Percentiles rank a stretch among this genome's conserved stretches.
Conservation (phyloP, 371 early-diverging fungal genomes). For the Mucor indicus region DNA sequence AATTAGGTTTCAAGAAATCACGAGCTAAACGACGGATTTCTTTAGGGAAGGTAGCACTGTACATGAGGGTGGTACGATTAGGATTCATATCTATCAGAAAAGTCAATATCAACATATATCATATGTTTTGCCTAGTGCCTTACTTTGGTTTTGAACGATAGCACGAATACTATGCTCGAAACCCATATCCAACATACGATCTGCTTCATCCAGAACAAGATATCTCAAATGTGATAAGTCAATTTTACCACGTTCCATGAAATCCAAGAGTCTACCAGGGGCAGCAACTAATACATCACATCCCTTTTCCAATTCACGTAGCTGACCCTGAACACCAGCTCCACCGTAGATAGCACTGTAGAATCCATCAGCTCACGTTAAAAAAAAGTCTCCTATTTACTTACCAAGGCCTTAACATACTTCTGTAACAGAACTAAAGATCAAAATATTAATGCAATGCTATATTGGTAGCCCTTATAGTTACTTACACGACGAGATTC, state of each 20-base stretch:
- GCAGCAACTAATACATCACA: slow-evolving; percentile 98
- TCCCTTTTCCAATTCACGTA: slow-evolving; percentile 76
- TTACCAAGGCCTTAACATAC: slow-evolving; percentile 49
- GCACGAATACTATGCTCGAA: slow-evolving; percentile 94
- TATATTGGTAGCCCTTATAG: not conserved
- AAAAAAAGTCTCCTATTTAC: not conserved
- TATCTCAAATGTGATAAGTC: slow-evolving; percentile 83
- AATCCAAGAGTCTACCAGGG: slow-evolving; percentile 96
- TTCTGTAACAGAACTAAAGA: slow-evolving; percentile 40
- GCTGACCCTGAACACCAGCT: slow-evolving; percentile 81
- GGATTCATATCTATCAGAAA: slow-evolving; percentile 45
- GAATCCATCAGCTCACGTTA: too few relatives aligned
- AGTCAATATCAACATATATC: not conserved
- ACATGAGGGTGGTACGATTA: slow-evolving; percentile 84
- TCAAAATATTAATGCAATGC: not conserved
- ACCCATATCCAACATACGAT: slow-evolving; percentile 99
- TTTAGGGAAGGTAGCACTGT: slow-evolving; percentile 95
- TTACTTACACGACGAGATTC: slow-evolving; percentile 40
- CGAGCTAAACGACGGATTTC: slow-evolving; percentile 88
- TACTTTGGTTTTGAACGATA: slow-evolving; percentile 87
- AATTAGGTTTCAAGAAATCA: slow-evolving; percentile 80
- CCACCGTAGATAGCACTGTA: slow-evolving; percentile 88
- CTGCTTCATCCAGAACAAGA: slow-evolving; percentile 97
- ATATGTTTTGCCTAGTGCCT: too few relatives aligned
- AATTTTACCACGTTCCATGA: slow-evolving; percentile 78